Base-by-base conservation (phyloP, 306 rosid species). In the Mimosa bimucronata region DNA sequence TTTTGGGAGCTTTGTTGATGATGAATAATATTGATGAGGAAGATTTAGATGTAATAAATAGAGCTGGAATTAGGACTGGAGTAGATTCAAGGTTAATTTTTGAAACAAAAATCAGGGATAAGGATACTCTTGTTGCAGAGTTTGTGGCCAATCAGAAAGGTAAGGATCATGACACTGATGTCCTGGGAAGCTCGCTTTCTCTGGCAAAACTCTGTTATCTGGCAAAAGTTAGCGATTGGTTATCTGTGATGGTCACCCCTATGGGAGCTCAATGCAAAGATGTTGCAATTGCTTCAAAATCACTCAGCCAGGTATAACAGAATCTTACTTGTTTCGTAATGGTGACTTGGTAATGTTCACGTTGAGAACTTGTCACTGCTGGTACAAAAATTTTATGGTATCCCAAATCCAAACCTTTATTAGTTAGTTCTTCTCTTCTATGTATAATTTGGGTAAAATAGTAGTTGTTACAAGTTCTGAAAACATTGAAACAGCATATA, bases 251-350 rank as follows among this genome's bases (percentile, higher is more conserved):
- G 80, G 89, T 88, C 26, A 82, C 88, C 40, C 97, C 98, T 1
- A 45, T 93, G n/a, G 99, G 98, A 73, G 98, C 94, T 25, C 92
- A 78, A 41, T 89, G 98, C 85, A 85, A 94, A 68, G 99, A 96
- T 83, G 89, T 88, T 75, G 94, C 89, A 31, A 30, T 79, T 69
- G 34, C 88, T 79, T 82, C 92, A 8, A 79, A 73, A 74, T 89
- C 94, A 87, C 79, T 90, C 67, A 73, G 79, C 77, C 91, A 79
- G 96, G 99, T 93, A 81, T 50, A n/a, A 19, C 66, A 37, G 46
- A 45, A 42, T 69, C 66, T 30, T 5, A 69, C 12, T 14, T 45
- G 62, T 48, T 66, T 72, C 38, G 71, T 44, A 7, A 9, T 58
- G 66, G 38, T 55, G 4, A 60, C 29, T 61, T 52, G 15, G 28